Evolutionary conservation across 2,329 filamentous ascomycete species (phyloP).

Genomic region (Neofusicoccum umdonicola): DNA sequence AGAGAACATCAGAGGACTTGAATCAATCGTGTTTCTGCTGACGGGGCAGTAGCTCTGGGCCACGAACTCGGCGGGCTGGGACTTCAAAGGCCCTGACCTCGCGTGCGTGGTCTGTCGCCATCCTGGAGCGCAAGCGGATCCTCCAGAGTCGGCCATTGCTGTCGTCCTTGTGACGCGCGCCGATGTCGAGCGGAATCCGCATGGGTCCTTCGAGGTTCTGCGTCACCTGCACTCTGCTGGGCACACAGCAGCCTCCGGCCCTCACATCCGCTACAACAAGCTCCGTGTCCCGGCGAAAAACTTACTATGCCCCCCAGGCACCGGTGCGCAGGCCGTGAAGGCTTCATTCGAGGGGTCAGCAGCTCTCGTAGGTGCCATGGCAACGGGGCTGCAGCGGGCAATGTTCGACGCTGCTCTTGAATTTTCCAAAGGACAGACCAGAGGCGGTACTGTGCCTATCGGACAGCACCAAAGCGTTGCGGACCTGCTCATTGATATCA

Average conservation of each 20-base stretch:
- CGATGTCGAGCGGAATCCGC: constrained; percentile 46
- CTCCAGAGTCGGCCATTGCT: constrained; percentile 41
- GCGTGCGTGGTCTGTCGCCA: constrained; percentile 53
- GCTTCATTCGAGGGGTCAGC: constrained; percentile 46
- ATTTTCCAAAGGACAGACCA: constrained; percentile 49
- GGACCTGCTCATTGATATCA: constrained; percentile 53
- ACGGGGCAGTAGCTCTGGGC: constrained; percentile 47
- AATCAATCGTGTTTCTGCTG: not conserved
- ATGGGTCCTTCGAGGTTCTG: constrained; percentile 47
- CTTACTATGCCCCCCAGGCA: constrained; percentile 45
- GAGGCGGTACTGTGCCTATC: constrained; percentile 47
- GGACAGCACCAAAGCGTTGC: constrained; percentile 51
- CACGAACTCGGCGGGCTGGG: constrained; percentile 55
- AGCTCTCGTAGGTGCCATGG: constrained; percentile 55
- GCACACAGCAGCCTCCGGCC: constrained; percentile 49
- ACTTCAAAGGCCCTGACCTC: constrained; percentile 51
- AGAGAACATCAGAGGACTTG: not conserved
- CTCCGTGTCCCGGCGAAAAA: constrained; percentile 50
- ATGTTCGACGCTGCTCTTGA: constrained; percentile 52
- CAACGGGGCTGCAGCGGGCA: constrained; percentile 53
- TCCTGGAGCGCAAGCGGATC: constrained; percentile 15
- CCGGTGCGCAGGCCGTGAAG: constrained; percentile 44
- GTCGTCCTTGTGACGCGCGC: constrained; percentile 51
- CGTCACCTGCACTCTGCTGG: constrained; percentile 47
- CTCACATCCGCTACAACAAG: constrained; percentile 49